A percentile compares a stretch with the other conserved stretches of the same genome.
Conservation (phyloP, 2,329 filamentous ascomycete genomes). For the Calonectria henricotiae region DNA sequence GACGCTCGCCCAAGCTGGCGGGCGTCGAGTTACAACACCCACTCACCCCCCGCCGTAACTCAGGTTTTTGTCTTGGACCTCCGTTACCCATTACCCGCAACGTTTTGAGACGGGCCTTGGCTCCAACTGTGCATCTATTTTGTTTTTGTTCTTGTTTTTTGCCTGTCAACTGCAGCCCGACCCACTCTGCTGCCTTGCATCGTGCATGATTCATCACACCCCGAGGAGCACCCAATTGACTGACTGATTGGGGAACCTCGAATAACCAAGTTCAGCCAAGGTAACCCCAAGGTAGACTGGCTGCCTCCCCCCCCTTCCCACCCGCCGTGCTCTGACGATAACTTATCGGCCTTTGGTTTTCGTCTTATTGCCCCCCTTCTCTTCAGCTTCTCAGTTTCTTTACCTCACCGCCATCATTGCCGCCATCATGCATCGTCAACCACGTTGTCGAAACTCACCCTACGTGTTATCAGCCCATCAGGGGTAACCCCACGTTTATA, state of each 20-base stretch:
- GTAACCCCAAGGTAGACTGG: constrained; percentile 35
- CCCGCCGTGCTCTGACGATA: constrained; percentile 46
- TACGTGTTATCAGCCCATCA: background rate
- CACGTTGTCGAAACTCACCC: constrained; percentile 21
- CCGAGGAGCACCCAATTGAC: constrained; percentile 5
- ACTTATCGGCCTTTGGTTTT: constrained; percentile 47
- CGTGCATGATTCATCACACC: constrained; percentile 39
- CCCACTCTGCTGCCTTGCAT: constrained; percentile 36
- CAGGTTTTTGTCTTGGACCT: constrained; percentile 15
- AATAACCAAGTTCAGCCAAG: constrained; percentile 8
- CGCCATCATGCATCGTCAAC: constrained; percentile 26
- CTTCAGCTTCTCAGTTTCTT: constrained; percentile 14
- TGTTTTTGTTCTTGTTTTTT: background rate
- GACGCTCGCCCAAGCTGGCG: constrained; percentile 29
- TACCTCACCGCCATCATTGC: constrained; percentile 37
- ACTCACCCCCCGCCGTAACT: constrained; percentile 11
- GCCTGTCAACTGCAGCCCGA: constrained; percentile 1
- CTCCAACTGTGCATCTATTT: constrained; percentile 3
- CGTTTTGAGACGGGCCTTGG: constrained; percentile 22
- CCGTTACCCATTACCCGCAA: constrained; percentile 37
- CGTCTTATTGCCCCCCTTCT: constrained; percentile 28
- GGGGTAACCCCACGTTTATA: constrained; percentile 1
- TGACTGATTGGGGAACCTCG: constrained; percentile 3
- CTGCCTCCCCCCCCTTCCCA: constrained; percentile 37
- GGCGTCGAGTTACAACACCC: constrained; percentile 26